A percentile compares a stretch with the other conserved stretches of the same genome.
Conservation (phyloP, 495 filamentous ascomycete species). For the Xylaria cubensis region DNA sequence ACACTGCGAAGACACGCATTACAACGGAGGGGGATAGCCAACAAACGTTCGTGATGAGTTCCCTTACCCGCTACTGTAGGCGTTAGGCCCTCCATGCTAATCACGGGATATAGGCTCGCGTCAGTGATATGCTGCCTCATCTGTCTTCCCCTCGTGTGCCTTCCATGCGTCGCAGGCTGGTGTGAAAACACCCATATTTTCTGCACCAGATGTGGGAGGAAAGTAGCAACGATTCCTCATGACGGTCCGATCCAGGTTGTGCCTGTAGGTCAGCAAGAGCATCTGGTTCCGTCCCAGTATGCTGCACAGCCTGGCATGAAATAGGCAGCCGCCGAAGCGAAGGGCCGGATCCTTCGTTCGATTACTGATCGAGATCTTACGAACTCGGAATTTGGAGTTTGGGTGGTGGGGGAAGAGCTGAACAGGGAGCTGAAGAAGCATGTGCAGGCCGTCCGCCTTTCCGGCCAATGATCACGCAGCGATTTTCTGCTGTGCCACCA, state of each 20-base stretch:
- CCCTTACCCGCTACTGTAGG: not conserved
- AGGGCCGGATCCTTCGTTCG: not conserved
- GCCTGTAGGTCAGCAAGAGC: not conserved
- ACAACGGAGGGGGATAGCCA: slow-evolving; percentile 37
- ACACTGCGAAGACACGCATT: slow-evolving; percentile 29
- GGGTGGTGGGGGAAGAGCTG: not conserved
- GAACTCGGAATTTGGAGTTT: not conserved
- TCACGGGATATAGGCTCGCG: slow-evolving; percentile 32
- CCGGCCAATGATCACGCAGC: no score
- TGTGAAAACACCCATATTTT: slow-evolving; percentile 40
- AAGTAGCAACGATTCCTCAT: slow-evolving; percentile 36
- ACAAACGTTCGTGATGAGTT: slow-evolving; percentile 36
- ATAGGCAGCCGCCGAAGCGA: not conserved
- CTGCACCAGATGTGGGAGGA: slow-evolving; percentile 39
- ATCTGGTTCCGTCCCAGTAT: not conserved
- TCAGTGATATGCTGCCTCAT: slow-evolving; percentile 40
- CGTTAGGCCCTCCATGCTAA: not conserved
- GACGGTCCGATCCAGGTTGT: slow-evolving; percentile 27
- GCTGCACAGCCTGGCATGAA: not conserved
- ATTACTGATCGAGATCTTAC: not conserved
- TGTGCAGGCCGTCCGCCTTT: no score
- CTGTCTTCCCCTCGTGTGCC: slow-evolving; percentile 42
- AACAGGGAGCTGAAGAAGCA: no score
- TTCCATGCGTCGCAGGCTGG: slow-evolving; percentile 44
- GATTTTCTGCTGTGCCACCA: no score